A percentile compares a stretch with the other conserved stretches of the same genome.
Conservation (phyloP, 1,284 basidiomycete species). For the Malassezia japonica region DNA sequence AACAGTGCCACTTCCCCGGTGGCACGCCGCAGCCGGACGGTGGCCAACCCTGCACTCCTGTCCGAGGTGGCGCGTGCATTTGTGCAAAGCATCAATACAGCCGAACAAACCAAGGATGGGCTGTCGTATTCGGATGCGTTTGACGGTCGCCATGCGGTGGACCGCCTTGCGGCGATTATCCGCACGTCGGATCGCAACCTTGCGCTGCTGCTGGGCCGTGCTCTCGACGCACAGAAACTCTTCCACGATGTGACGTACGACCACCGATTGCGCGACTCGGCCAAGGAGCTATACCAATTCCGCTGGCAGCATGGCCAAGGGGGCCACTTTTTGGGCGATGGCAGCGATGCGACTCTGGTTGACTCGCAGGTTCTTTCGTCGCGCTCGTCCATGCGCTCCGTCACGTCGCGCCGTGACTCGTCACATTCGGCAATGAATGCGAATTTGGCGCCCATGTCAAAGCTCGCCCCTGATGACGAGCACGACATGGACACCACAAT, state of each 20-base stretch:
- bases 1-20: neutral
- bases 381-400: neutral
- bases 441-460: conserved; percentile 19
- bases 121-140: conserved; percentile 92
- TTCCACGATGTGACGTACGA: conserved; percentile 99
- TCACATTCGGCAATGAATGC: neutral
- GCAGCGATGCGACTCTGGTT: neutral
- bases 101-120: conserved; percentile 82
- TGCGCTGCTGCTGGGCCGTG: conserved; percentile 81
- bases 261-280: conserved; percentile 81
- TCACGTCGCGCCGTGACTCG: neutral
- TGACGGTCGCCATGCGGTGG: conserved; percentile 90
- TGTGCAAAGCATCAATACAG: conserved; percentile 64
- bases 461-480: conserved; percentile 48
- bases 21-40: conserved; percentile 51
- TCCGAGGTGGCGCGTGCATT: conserved; percentile 91
- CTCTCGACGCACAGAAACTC: conserved; percentile 95
- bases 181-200: conserved; percentile 95
- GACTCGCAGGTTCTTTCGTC: neutral
- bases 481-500: conserved; percentile 54
- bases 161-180: conserved; percentile 92
- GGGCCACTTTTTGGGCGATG: neutral
- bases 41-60: conserved; percentile 73
- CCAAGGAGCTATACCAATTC: conserved; percentile 88
- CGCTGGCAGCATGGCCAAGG: conserved; percentile 17